These are phyloP conservation scores for Neonectria faginata DNA, from an alignment of 2,329 filamentous ascomycete species.

Conservation along the genomic window DNA sequence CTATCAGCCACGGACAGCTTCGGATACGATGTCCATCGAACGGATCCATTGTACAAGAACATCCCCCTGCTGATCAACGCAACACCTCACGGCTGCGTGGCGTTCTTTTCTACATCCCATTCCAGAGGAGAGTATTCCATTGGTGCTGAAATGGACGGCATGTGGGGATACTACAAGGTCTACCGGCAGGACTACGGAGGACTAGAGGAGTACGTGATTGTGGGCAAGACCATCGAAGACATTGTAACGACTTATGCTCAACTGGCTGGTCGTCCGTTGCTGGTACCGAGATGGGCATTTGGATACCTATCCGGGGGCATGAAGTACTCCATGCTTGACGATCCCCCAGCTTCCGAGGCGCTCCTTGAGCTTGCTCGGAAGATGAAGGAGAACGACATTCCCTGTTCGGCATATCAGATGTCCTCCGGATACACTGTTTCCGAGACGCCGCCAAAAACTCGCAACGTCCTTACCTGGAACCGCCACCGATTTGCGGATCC, in stretches of 20 bases:
- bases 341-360: constrained; percentile 66
- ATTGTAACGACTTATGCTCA: constrained; percentile 75
- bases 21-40: constrained; percentile 77
- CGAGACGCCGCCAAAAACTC: constrained; percentile 73
- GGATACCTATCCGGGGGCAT: constrained; percentile 76
- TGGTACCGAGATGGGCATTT: constrained; percentile 78
- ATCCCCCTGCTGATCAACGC: constrained; percentile 79
- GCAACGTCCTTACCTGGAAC: constrained; percentile 79
- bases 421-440: constrained; percentile 78
- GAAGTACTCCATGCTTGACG: constrained; percentile 65
- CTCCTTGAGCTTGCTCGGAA: constrained; percentile 71
- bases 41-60: constrained; percentile 81
- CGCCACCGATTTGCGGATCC: constrained; percentile 76
- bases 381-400: constrained; percentile 73
- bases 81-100: constrained; percentile 72
- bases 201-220: constrained; percentile 76
- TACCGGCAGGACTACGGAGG: constrained; percentile 79
- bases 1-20: constrained; percentile 79
- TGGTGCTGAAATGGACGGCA: constrained; percentile 78
- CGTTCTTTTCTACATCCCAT: constrained; percentile 75
- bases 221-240: constrained; percentile 74
- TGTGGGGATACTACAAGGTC: constrained; percentile 81
- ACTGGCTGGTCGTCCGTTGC: constrained; percentile 74
- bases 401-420: constrained; percentile 79
- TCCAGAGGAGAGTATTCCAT: constrained; percentile 73